Conservation (phyloP, 208 protist species). For the Crithidia brevicula region DNA sequence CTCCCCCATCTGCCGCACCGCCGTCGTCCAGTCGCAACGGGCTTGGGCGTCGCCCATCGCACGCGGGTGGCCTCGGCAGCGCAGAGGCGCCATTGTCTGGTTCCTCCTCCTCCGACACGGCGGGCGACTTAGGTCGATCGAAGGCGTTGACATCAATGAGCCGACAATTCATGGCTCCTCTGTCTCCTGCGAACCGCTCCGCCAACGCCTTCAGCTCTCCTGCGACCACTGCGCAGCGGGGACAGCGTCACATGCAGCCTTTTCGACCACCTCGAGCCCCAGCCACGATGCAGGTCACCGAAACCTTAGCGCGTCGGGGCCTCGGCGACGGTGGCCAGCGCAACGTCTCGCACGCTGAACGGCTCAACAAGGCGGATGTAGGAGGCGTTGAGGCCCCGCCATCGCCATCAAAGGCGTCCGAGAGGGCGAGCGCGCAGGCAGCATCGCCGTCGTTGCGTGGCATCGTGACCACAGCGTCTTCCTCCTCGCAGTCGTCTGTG, state of each 20-base stretch:
- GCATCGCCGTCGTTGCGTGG: background rate
- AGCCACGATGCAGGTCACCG: no score
- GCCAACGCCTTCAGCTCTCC: background rate
- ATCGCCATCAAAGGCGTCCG: background rate
- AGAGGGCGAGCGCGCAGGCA: no score
- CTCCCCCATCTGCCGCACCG: background rate
- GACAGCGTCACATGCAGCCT: background rate
- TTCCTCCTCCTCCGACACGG: background rate
- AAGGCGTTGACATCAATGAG: background rate
- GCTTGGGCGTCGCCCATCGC: background rate
- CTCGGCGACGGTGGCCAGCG: no score
- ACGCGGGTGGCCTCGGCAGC: no score
- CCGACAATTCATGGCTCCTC: background rate
- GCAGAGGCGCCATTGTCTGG: no score
- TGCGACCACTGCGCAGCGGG: background rate
- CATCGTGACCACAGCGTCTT: background rate
- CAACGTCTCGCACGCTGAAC: background rate
- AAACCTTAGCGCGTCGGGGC: no score
- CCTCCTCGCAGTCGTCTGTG: constrained; percentile 9
- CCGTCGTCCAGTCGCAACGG: background rate
- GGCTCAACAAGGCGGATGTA: background rate
- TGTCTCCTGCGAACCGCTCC: background rate
- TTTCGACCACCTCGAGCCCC: no score
- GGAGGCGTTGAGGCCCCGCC: background rate
- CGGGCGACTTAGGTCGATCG: no score